phyloP scores from a whole-genome alignment of 2,329 filamentous ascomycete species.

The Fusarium illudens region DNA sequence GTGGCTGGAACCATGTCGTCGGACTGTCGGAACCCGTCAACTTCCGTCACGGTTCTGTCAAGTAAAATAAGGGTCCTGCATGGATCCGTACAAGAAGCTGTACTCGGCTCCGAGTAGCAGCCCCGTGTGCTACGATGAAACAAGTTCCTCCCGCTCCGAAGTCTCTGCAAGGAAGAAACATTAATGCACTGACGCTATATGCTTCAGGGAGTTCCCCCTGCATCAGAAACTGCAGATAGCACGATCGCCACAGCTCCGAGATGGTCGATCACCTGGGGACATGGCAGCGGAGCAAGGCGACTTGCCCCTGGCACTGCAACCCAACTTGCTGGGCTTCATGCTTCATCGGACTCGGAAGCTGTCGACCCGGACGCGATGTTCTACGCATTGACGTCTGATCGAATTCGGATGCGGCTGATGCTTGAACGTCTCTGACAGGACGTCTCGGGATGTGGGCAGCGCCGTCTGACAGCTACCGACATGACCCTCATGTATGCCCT shows the following conservation, averaged over 20 bases:
- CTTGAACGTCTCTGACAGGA: not conserved
- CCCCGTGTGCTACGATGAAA: not conserved
- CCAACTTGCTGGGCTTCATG: slow-evolving; percentile 2
- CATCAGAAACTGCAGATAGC: slow-evolving; percentile 14
- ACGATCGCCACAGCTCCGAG: slow-evolving; percentile 16
- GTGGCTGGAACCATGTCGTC: not conserved
- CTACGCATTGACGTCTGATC: not conserved
- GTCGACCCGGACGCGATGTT: slow-evolving; percentile 17
- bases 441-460: not conserved
- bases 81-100: not conserved
- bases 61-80: not conserved
- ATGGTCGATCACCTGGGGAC: slow-evolving; percentile 7
- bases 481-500: not conserved
- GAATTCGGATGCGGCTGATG: not conserved
- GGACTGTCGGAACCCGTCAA: slow-evolving; percentile 3
- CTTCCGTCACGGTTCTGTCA: slow-evolving; percentile 5
- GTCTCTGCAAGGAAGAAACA: slow-evolving; percentile 19
- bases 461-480: not conserved
- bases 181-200: slow-evolving; percentile 5
- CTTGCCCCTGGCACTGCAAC: slow-evolving; percentile 30
- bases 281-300: slow-evolving; percentile 4
- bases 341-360: slow-evolving; percentile 22
- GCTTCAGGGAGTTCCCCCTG: slow-evolving; percentile 29
- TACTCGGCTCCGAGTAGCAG: not conserved
- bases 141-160: slow-evolving; percentile 7